Conservation (phyloP, 768 basidiomycete genomes). For the Dictyophora rubrovolvata region DNA sequence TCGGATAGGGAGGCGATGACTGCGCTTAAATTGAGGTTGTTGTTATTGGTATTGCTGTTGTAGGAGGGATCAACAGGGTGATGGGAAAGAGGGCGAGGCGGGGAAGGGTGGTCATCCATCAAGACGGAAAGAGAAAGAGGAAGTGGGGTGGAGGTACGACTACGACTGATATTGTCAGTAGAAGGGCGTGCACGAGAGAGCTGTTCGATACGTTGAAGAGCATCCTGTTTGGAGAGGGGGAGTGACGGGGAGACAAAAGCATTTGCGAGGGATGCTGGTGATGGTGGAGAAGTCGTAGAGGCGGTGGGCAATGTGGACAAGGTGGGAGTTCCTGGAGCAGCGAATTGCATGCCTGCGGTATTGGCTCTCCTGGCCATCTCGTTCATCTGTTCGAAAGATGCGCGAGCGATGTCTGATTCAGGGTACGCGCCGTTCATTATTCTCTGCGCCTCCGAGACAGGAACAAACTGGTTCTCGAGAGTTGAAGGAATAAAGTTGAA, state of each 20-base stretch:
- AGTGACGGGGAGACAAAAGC: conserved; percentile 21
- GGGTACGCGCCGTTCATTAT: conserved; percentile 33
- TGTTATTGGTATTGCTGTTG: not conserved
- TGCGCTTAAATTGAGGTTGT: not conserved
- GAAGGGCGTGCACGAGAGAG: conserved; percentile 32
- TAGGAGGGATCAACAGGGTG: not conserved
- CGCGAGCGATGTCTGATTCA: conserved; percentile 53
- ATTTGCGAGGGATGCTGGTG: conserved; percentile 13
- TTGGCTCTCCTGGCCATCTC: conserved; percentile 61
- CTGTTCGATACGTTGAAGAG: conserved; percentile 45
- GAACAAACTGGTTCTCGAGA: conserved; percentile 42
- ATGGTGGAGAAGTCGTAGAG: not conserved
- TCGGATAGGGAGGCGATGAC: no score
- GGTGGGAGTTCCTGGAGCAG: conserved; percentile 6
- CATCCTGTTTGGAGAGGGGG: conserved; percentile 30
- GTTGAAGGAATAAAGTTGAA: conserved; percentile 16
- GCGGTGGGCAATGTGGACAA: not conserved
- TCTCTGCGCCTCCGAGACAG: conserved; percentile 45
- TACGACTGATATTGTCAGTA: conserved; percentile 9
- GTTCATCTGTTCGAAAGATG: conserved; percentile 67
- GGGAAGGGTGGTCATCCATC: conserved; percentile 20
- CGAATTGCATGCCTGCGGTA: conserved; percentile 30
- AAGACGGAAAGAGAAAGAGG: conserved; percentile 11
- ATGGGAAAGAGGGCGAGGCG: conserved; percentile 10
- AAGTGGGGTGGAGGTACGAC: not conserved